phyloP scores from a whole-genome alignment of 192 early-diverging fungal genomes.

The Chytriomyces hyalinus region DNA sequence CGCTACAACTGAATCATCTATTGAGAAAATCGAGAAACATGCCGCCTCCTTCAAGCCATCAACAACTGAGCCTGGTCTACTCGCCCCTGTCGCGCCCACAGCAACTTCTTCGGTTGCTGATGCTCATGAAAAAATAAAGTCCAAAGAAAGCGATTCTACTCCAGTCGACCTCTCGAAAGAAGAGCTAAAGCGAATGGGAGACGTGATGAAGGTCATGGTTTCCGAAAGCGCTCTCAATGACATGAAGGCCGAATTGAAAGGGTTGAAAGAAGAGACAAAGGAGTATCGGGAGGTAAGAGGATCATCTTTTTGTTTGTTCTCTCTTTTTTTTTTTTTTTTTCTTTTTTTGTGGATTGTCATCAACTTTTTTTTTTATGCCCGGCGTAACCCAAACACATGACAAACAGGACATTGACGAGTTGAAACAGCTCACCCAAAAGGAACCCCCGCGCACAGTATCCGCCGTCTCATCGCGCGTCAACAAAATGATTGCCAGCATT shows the following conservation, averaged over 20 bases:
- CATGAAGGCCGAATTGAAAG: constrained; percentile 47
- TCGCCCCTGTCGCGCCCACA: neutral
- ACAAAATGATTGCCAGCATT: constrained; percentile 80
- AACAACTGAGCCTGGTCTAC: too few species aligned
- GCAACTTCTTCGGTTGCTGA: neutral
- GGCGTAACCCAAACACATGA: too few species aligned
- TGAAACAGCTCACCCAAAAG: constrained; percentile 56
- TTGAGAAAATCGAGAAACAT: too few species aligned
- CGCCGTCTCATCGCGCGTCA: constrained; percentile 68
- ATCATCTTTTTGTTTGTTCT: too few species aligned
- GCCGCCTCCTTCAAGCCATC: too few species aligned
- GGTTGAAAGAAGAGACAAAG: constrained; percentile 55
- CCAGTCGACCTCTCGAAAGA: constrained; percentile 46
- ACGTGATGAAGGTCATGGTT: constrained; percentile 53
- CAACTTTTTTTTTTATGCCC: too few species aligned
- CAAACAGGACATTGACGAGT: constrained; percentile 56
- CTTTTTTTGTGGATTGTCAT: too few species aligned
- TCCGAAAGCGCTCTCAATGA: constrained; percentile 53
- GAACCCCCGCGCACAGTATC: constrained; percentile 62
- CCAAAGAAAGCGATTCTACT: constrained; percentile 7
- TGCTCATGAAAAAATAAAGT: neutral
- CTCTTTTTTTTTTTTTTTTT: too few species aligned
- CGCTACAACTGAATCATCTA: neutral
- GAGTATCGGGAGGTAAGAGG: constrained; percentile 52
- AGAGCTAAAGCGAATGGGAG: constrained; percentile 49